phyloP scores from a whole-genome alignment of 2,329 filamentous ascomycete genomes.

The Malbranchea zuffiana region DNA sequence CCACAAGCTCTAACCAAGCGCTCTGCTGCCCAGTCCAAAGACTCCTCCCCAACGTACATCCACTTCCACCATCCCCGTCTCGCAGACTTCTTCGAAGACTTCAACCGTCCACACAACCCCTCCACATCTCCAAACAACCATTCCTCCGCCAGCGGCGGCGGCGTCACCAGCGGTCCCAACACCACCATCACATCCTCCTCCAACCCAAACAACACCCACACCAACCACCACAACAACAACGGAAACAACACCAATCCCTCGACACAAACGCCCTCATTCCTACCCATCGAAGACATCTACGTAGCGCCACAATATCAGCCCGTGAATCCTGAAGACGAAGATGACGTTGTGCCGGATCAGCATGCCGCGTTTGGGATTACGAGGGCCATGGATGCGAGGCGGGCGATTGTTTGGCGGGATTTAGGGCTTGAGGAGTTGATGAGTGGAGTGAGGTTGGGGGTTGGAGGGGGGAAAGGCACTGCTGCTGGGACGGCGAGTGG shows the following conservation, averaged over 20 bases:
- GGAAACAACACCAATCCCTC: conserved; percentile 20
- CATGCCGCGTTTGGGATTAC: conserved; percentile 58
- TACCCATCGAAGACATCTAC: conserved; percentile 50
- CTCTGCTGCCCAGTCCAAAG: conserved; percentile 41
- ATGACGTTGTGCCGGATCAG: conserved; percentile 56
- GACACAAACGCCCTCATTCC: conserved; percentile 28
- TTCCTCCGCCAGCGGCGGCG: conserved; percentile 2
- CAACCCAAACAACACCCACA: conserved; percentile 10
- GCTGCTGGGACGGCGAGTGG: conserved; percentile 35
- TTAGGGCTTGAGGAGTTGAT: conserved; percentile 45
- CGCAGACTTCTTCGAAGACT: conserved; percentile 42
- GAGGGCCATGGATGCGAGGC: conserved; percentile 46
- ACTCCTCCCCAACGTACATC: conserved; percentile 39
- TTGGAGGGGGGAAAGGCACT: conserved; percentile 17
- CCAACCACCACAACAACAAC: conserved; percentile 12
- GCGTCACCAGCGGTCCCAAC: too few relatives aligned
- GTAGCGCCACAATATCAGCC: conserved; percentile 51
- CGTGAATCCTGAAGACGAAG: conserved; percentile 55
- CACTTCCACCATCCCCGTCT: conserved; percentile 40
- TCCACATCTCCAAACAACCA: conserved; percentile 17
- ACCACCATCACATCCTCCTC: conserved; percentile 6
- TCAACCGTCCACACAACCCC: conserved; percentile 36
- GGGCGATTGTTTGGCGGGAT: conserved; percentile 49
- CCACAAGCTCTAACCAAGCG: too few relatives aligned
- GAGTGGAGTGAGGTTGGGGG: conserved; percentile 20